A percentile compares a stretch with the other conserved stretches of the same genome.
These are phyloP conservation scores for Dissophora ornata DNA, from an alignment of 192 early-diverging fungal genomes.

Conservation along the genomic window DNA sequence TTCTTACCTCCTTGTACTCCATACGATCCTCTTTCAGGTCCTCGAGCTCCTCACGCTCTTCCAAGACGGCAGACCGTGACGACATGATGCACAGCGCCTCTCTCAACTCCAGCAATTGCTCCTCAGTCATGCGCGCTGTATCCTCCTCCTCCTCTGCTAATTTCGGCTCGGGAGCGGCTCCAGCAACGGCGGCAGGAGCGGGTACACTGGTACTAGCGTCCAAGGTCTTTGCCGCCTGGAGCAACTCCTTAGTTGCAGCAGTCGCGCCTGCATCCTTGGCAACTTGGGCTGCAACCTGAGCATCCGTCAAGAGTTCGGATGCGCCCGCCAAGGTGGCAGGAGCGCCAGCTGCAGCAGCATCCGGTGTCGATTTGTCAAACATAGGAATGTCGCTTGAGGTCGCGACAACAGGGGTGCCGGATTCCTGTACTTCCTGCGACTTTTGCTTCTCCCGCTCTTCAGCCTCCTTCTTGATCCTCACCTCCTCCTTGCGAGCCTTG, in stretches of 20 bases:
- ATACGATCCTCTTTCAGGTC: constrained; percentile 69
- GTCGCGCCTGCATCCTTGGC: constrained; percentile 23
- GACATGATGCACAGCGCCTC: constrained; percentile 68
- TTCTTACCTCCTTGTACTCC: constrained; percentile 71
- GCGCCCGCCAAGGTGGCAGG: constrained; percentile 35
- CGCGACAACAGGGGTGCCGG: not conserved
- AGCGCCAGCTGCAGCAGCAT: constrained; percentile 34
- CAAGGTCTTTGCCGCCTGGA: constrained; percentile 12
- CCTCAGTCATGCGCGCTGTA: constrained; percentile 63
- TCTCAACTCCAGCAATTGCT: constrained; percentile 68
- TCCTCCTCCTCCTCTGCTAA: constrained; percentile 48
- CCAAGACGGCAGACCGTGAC: constrained; percentile 66
- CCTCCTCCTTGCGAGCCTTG: constrained; percentile 69
- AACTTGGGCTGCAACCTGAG: constrained; percentile 45
- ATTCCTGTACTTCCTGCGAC: constrained; percentile 26
- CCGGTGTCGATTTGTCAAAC: constrained; percentile 19
- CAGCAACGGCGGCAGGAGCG: constrained; percentile 23
- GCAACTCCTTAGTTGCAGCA: constrained; percentile 18
- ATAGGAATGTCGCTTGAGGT: constrained; percentile 7
- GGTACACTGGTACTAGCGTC: constrained; percentile 10
- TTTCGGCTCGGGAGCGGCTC: constrained; percentile 9
- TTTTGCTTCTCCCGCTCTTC: constrained; percentile 55
- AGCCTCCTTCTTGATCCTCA: constrained; percentile 59
- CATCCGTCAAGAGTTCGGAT: constrained; percentile 43
- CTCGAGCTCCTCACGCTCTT: constrained; percentile 72